Conservation (phyloP, 108 stramenopile genomes). For the Hondaea fermentalgiana region DNA sequence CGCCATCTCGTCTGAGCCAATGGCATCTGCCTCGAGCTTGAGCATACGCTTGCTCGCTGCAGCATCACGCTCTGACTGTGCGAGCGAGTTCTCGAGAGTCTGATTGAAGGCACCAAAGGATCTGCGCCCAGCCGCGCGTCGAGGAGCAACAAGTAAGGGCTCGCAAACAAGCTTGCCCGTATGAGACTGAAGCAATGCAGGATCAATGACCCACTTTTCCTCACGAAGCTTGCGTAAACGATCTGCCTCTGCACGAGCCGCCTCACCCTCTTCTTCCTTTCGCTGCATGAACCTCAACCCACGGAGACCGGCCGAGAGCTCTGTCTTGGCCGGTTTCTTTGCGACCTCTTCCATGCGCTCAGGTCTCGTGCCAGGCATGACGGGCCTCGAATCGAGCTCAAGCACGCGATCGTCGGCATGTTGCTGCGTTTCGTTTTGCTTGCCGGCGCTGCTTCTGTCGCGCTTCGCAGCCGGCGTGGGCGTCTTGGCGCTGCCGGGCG, state of each 20-base stretch:
- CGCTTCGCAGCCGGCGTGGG: too few species aligned
- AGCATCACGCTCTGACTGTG: neutral
- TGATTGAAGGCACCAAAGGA: neutral
- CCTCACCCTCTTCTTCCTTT: neutral
- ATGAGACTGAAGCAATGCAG: neutral
- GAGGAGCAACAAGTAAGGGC: neutral
- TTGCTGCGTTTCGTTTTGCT: too few species aligned
- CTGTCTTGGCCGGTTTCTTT: neutral
- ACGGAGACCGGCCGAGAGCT: neutral
- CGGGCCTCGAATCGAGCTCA: neutral
- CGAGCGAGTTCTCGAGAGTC: neutral
- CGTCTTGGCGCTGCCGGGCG: too few species aligned
- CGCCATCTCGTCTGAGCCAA: neutral
- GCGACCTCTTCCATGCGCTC: too few species aligned
- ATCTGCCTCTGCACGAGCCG: neutral
- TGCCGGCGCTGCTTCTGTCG: too few species aligned
- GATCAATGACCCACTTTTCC: constrained; percentile 12
- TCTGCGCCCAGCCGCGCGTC: neutral
- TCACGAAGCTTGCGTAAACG: neutral
- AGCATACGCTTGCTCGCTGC: neutral
- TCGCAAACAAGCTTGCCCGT: constrained; percentile 2
- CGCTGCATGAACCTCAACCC: neutral
- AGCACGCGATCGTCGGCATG: neutral
- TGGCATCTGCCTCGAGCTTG: neutral
- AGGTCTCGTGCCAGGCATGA: neutral